Evolutionary conservation across 2,329 filamentous ascomycete species (phyloP), one percentile per base, ranked within the genome.

Genomic region (Zarea fungicola): DNA sequence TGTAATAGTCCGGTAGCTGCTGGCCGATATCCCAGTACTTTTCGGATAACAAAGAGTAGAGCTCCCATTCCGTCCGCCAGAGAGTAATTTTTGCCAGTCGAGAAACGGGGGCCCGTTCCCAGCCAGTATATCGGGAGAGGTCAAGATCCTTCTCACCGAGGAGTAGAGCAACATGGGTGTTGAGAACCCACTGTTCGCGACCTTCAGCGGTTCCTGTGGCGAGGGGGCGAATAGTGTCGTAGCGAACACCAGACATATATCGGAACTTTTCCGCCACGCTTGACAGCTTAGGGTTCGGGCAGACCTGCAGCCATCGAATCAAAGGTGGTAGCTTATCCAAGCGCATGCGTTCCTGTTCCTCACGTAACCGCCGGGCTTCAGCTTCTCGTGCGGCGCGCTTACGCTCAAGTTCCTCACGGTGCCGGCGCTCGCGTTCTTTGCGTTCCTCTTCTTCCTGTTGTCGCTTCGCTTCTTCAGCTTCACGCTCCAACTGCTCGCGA

Each of bases 131-230:
- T 69, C 73, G 70, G 13, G 78, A 76, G 3, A 85, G 70, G 13
- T 71, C 67, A 18, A 83, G 65, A 55, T 85, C 82, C 58, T 83
- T 84, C 58, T 84, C 80, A 13, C 82, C 82, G 2, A 85, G 67
- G 8, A 85, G 71, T 13, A 85, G 65, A 8, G 82, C 81, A 42
- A 77, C 80, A 49, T 84, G 78, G 3, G 77, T 80, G 57, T 84
- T 85, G 42, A 85, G 72, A 48, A 85, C 64, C 81, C 82, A 85
- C 55, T 81, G 80, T 56, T 84, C 81, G 42, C 80, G 74, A n/a
- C 80, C 81, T 40, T 74, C 75, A 2, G 72, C 56, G 10, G 74
- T 77, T 7, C 75, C 75, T 6, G 74, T 78, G 13, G 74, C 67
- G 25, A 72, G 71, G 4, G 74, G 72, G 13, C 72, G 72, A 49